A percentile compares a stretch with the other conserved stretches of the same genome.
Evolutionary conservation across 1,284 basidiomycete genomes (phyloP).

Genomic region (Microbotryum saponariae): DNA sequence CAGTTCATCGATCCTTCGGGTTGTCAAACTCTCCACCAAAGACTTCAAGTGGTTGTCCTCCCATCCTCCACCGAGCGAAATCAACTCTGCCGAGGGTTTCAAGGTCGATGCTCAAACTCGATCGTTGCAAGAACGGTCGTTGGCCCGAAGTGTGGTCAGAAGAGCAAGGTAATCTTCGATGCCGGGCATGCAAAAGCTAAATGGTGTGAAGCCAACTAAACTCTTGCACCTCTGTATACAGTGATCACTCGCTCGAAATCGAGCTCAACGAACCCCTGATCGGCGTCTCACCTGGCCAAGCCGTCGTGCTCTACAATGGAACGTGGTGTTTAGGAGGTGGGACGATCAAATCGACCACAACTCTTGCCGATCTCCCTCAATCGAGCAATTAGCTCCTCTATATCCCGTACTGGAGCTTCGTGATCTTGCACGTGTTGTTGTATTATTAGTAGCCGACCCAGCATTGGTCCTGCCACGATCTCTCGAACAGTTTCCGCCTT

Average conservation of each 20-base stretch:
- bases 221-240: no score
- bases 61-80: slow-evolving; percentile 49
- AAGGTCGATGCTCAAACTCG: slow-evolving; percentile 58
- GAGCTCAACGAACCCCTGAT: slow-evolving; percentile 4
- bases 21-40: slow-evolving; percentile 45
- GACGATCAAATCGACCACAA: slow-evolving; percentile 21
- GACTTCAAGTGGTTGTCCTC: slow-evolving; percentile 71
- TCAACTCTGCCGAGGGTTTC: slow-evolving; percentile 48
- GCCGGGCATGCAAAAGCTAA: no score
- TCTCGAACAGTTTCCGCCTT: no score
- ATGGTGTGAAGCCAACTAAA: no score
- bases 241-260: slow-evolving; percentile 7
- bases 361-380: slow-evolving; percentile 14
- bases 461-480: no score
- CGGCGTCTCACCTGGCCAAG: slow-evolving; percentile 32
- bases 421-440: no score
- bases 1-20: slow-evolving; percentile 53
- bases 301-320: slow-evolving; percentile 22
- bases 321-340: slow-evolving; percentile 32
- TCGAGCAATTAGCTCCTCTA: background rate
- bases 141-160: slow-evolving; percentile 45
- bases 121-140: slow-evolving; percentile 57
- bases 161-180: slow-evolving; percentile 38
- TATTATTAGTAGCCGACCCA: no score
- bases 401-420: background rate